Evolutionary conservation across 805 yeast genomes (phyloP), one percentile per base, ranked within the genome.

Genomic region (Barnettozyma californica): DNA sequence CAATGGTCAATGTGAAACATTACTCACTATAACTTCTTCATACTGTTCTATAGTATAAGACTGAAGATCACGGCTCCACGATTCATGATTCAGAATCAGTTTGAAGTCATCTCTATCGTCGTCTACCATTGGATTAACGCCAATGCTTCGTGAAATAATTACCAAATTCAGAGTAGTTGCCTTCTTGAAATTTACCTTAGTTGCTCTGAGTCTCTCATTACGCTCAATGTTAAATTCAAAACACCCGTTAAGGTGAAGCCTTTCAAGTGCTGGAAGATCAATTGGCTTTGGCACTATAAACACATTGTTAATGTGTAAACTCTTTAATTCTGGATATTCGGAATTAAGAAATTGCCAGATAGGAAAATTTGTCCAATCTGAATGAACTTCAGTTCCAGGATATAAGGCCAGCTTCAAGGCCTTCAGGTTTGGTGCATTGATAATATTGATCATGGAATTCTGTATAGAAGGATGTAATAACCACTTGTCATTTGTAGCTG

Each of bases 391-490:
- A 19, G 16, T 13, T 13, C 26, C 44, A 4, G 37, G 18, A 31
- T 31, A 42, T 1, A 14, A 13, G 6, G 40, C 14, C 4, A 43
- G 10, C 10, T 14, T n/a, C 20, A 43, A 10, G 7, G 13, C 26
- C 20, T 35, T 34, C n/a, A 43, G 18, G 14, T 35, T 43, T 9
- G 46, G 46, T 6, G 46, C 41, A 14, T 43, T 23, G 46, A 43
- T 33, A 16, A 8, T 21, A 25, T 16, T 43, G 20, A 43, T 27
- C 26, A n/a, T 21, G 2, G 20, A 25, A n/a, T 43, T 25, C 13
- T 14, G 11, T 31, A 31, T 9, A 3, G 44, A 23, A 9, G 44
- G 44, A 3, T 31, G 9, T 9, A 19, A 31, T 14, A 27, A 4
- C 44, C 44, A 42, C 5, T 16, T 6, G 14, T 16, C 16, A 20